These are phyloP conservation scores for Penicillium daleae DNA, from an alignment of 495 filamentous ascomycete genomes.

Conservation along the genomic window DNA sequence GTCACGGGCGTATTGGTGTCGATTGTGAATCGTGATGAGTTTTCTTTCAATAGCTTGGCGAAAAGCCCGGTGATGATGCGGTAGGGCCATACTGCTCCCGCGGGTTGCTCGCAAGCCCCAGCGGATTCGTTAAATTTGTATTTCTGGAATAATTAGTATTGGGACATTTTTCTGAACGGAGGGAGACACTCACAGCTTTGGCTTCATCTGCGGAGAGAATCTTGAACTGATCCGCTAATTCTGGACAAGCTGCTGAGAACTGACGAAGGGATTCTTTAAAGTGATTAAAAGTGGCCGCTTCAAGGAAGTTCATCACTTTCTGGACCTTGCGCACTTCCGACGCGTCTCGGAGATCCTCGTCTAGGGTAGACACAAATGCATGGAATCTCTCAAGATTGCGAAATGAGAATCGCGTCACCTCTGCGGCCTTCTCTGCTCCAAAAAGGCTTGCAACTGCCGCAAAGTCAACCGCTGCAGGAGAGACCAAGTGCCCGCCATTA, in stretches of 20 bases:
- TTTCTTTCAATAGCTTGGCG: slow-evolving; percentile 5
- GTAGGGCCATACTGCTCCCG: slow-evolving; percentile 9
- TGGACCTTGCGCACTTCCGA: slow-evolving; percentile 2
- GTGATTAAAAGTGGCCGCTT: background rate
- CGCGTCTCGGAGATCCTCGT: slow-evolving; percentile 1
- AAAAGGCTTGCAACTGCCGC: slow-evolving; percentile 4
- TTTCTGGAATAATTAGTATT: background rate
- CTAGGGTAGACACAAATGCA: slow-evolving; percentile 6
- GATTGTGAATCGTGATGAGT: background rate
- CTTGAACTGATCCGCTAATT: slow-evolving; percentile 7
- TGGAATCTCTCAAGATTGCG: slow-evolving; percentile 9
- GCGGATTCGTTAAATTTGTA: slow-evolving; percentile 11
- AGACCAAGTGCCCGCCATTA: slow-evolving; percentile 11
- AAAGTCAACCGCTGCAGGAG: slow-evolving; percentile 6
- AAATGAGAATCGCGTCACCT: slow-evolving; percentile 9
- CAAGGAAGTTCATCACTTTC: slow-evolving; percentile 10
- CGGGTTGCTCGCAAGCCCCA: slow-evolving; percentile 7
- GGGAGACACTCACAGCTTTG: background rate
- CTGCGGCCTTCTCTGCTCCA: slow-evolving; percentile 3
- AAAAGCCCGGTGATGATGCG: slow-evolving; percentile 1
- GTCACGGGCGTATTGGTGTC: slow-evolving; percentile 10
- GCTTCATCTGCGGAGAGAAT: slow-evolving; percentile 8
- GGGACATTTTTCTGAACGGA: background rate
- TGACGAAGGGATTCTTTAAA: slow-evolving; percentile 8
- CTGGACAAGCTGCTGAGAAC: slow-evolving; percentile 1